Conservation (phyloP, 345 rosid genomes). For the Lepidium didymum region DNA sequence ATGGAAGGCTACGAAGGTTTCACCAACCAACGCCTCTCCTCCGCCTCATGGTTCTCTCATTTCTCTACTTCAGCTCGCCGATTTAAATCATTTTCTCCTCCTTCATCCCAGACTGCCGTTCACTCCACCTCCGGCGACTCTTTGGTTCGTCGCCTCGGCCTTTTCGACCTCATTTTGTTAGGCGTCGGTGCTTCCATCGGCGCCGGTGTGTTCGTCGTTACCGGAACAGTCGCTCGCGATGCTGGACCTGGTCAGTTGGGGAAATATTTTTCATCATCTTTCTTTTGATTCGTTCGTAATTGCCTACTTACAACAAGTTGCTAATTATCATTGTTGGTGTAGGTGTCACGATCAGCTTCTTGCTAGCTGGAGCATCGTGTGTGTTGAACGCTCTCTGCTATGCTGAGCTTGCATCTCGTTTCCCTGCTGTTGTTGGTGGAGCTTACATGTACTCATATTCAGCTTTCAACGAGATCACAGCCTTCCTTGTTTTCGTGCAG, state of each 20-base stretch:
- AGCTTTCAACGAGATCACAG: slow-evolving; percentile 88
- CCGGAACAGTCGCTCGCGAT: slow-evolving; percentile 94
- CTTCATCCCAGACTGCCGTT: slow-evolving; percentile 26
- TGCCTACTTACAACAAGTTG: background rate
- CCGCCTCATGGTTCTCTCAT: slow-evolving; percentile 46
- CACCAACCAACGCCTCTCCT: slow-evolving; percentile 23
- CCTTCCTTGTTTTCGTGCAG: slow-evolving; percentile 88
- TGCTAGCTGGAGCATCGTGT: slow-evolving; percentile 84
- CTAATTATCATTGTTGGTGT: slow-evolving; percentile 7
- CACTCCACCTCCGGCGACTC: slow-evolving; percentile 35
- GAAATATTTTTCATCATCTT: background rate
- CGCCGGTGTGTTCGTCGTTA: slow-evolving; percentile 92
- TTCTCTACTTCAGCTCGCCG: slow-evolving; percentile 73
- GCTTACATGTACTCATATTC: slow-evolving; percentile 79
- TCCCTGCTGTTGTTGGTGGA: slow-evolving; percentile 97
- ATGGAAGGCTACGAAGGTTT: slow-evolving; percentile 28
- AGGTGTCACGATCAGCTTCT: slow-evolving; percentile 87
- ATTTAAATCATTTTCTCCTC: slow-evolving; percentile 39
- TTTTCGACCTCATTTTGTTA: slow-evolving; percentile 70
- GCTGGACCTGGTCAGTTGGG: slow-evolving; percentile 75
- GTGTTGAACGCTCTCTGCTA: slow-evolving; percentile 91
- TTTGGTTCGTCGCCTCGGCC: slow-evolving; percentile 75
- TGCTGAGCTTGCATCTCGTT: slow-evolving; percentile 81
- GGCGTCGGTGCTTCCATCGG: slow-evolving; percentile 96
- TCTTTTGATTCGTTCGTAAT: background rate